These are phyloP conservation scores for Lepiota brunneoincarnata DNA, from an alignment of 768 basidiomycete species.

Conservation along the genomic window DNA sequence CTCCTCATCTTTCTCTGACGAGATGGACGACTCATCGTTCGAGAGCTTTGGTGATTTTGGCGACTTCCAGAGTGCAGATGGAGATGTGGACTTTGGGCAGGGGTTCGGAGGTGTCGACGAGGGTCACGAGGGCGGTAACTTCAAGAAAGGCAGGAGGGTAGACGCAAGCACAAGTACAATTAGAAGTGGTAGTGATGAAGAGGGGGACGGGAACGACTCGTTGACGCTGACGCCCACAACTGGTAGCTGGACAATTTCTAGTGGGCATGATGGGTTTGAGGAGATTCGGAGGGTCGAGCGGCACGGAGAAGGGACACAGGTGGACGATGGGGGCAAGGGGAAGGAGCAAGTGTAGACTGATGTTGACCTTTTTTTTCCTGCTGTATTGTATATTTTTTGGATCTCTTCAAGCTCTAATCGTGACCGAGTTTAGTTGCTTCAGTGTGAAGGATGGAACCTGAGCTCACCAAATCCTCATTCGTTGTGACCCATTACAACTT, in stretches of 20 bases:
- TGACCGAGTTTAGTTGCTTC: too few species aligned
- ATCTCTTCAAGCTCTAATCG: too few species aligned
- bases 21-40: slow-evolving; percentile 64
- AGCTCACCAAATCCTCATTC: too few species aligned
- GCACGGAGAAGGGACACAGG: not conserved
- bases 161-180: not conserved
- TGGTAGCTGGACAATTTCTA: slow-evolving; percentile 71
- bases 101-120: slow-evolving; percentile 1
- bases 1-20: slow-evolving; percentile 55
- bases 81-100: slow-evolving; percentile 7
- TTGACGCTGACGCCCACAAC: slow-evolving; percentile 38
- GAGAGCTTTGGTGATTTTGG: slow-evolving; percentile 81
- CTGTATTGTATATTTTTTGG: too few species aligned
- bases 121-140: not conserved
- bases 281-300: slow-evolving; percentile 11
- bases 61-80: slow-evolving; percentile 61
- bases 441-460: too few species aligned
- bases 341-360: too few species aligned
- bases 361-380: too few species aligned
- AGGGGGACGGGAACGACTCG: not conserved
- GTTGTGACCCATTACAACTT: too few species aligned
- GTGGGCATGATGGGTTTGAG: slow-evolving; percentile 22
- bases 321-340: too few species aligned
- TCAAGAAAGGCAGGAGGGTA: slow-evolving; percentile 28
- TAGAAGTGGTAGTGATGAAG: not conserved